Percentiles rank a stretch among this genome's conserved stretches.
Conservation (phyloP, 495 filamentous ascomycete genomes). For the Hypoxylon fuscum region DNA sequence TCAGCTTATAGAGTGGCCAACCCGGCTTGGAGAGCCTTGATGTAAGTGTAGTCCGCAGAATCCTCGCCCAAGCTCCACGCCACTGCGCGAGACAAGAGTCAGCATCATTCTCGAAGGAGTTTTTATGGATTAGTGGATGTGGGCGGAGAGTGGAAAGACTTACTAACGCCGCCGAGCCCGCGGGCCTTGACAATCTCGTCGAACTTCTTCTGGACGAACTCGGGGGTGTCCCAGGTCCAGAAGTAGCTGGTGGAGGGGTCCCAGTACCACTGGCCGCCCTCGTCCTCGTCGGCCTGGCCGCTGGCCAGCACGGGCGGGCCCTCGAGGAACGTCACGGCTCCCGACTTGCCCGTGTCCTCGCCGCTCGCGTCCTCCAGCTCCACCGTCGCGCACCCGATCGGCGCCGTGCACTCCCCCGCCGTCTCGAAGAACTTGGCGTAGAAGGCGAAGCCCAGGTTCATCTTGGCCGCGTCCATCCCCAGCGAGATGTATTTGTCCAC, state of each 20-base stretch:
- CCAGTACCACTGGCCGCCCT: slow-evolving; percentile 70
- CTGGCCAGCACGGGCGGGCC: slow-evolving; percentile 31
- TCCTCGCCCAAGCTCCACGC: slow-evolving; percentile 73
- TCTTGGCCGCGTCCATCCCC: slow-evolving; percentile 61
- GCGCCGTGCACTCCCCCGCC: slow-evolving; percentile 49
- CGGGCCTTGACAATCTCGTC: slow-evolving; percentile 63
- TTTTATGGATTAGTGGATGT: not conserved
- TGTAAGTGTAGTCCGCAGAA: slow-evolving; percentile 60
- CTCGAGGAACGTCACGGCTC: slow-evolving; percentile 61
- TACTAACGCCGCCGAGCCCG: slow-evolving; percentile 64
- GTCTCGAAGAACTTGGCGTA: slow-evolving; percentile 75
- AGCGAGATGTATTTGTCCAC: slow-evolving; percentile 64
- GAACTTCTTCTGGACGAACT: slow-evolving; percentile 66
- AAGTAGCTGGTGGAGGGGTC: slow-evolving; percentile 62
- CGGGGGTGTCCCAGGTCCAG: slow-evolving; percentile 75
- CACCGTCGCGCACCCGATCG: slow-evolving; percentile 65
- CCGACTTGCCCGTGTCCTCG: slow-evolving; percentile 64
- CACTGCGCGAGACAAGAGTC: slow-evolving; percentile 33
- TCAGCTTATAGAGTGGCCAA: slow-evolving; percentile 41
- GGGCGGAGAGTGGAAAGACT: slow-evolving; percentile 29
- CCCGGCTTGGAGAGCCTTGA: slow-evolving; percentile 63
- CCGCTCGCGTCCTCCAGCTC: slow-evolving; percentile 66
- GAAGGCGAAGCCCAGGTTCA: slow-evolving; percentile 72
- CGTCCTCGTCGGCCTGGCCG: slow-evolving; percentile 58
- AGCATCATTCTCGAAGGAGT: slow-evolving; percentile 3